These are phyloP conservation scores for Prillingera fragicola DNA, from an alignment of 1,284 basidiomycete species.

Conservation along the genomic window DNA sequence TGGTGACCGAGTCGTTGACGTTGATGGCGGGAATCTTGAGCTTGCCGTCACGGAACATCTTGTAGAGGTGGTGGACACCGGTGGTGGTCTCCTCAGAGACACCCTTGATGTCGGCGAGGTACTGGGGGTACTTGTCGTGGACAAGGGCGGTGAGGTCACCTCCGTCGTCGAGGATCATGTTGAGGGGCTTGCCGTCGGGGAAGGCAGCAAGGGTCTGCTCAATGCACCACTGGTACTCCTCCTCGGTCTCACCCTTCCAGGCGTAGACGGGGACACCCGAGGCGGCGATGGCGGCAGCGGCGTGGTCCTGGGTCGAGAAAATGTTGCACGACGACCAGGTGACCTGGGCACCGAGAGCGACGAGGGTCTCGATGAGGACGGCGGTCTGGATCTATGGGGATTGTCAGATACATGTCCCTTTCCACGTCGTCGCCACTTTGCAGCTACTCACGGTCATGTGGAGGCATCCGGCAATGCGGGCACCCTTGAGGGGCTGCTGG, in stretches of 20 bases:
- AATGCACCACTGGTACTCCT: slow-evolving; percentile 98
- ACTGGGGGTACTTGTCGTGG: slow-evolving; percentile 93
- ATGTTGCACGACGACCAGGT: slow-evolving; percentile 99
- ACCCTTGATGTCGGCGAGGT: slow-evolving; percentile 76
- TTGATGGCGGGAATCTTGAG: slow-evolving; percentile 99
- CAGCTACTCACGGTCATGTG: slow-evolving; percentile 69
- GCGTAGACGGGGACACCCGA: slow-evolving; percentile 98
- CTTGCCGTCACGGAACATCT: slow-evolving; percentile 88
- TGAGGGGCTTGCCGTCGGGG: slow-evolving; percentile 68
- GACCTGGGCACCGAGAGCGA: slow-evolving; percentile 91
- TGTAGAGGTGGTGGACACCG: slow-evolving; percentile 99
- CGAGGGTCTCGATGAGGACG: slow-evolving; percentile 93
- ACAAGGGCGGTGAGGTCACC: slow-evolving; percentile 94
- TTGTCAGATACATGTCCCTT: background rate
- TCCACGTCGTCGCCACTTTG: background rate
- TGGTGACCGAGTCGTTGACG: slow-evolving; percentile 99
- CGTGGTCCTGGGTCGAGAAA: slow-evolving; percentile 99
- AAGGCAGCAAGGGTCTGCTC: slow-evolving; percentile 83
- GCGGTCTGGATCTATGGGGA: slow-evolving; percentile 91
- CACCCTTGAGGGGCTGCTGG: slow-evolving; percentile 83
- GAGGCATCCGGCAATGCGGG: slow-evolving; percentile 94
- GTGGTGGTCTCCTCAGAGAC: slow-evolving; percentile 99
- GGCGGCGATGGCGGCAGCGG: slow-evolving; percentile 95
- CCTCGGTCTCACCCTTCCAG: slow-evolving; percentile 99
- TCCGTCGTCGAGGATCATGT: slow-evolving; percentile 99